Base-by-base conservation (phyloP, 2,329 filamentous ascomycete genomes). In the Albifimbria verrucaria region DNA sequence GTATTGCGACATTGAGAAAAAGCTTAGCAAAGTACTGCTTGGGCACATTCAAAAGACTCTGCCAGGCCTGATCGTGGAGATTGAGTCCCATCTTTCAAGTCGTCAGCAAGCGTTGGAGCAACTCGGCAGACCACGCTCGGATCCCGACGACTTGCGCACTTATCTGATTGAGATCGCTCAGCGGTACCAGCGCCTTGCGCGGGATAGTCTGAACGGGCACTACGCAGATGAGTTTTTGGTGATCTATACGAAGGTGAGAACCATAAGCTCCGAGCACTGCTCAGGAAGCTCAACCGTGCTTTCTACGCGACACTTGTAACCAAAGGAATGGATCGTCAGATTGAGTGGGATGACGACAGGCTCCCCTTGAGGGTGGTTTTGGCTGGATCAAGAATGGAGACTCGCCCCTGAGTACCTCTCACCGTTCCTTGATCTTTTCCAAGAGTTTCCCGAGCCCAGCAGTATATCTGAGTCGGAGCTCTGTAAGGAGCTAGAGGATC, bases 141-240 rank as follows among this genome's bases (percentile, higher is more conserved):
- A 49, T 0, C 10, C 49, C 0, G 53, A 55, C 4, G 67, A 73
- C 2, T 65, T 66, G 55, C 55, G 70, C 12, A 54, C 58, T 0
- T 73, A 69, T 49, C 59, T 75, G 3, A 55, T 77, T 1, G 49
- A 57, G 0, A 68, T 75, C 10, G 69, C 74, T 7, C 62, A 62
- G 22, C 55, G 61, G 0, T 77, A 75, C 42, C 69, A 70, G 26
- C 57, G 56, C 0, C 54, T 72, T 3, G 62, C 65, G 0, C 54
- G 60, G 3, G 64, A 70, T 32, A 66, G 63, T 0, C 56, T 66
- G 2, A 23, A 62, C 1, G 69, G 69, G 0, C 58, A 57, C 3
- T 72, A 72, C 45, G 61, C 52, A 6, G 66, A 71, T 51, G 64
- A 55, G 0, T 77, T 77, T 78, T 78, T 32, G 64, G 67, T 2